Base-by-base conservation (phyloP, 2,329 filamentous ascomycete species). In the Colletotrichum euphorbiae region DNA sequence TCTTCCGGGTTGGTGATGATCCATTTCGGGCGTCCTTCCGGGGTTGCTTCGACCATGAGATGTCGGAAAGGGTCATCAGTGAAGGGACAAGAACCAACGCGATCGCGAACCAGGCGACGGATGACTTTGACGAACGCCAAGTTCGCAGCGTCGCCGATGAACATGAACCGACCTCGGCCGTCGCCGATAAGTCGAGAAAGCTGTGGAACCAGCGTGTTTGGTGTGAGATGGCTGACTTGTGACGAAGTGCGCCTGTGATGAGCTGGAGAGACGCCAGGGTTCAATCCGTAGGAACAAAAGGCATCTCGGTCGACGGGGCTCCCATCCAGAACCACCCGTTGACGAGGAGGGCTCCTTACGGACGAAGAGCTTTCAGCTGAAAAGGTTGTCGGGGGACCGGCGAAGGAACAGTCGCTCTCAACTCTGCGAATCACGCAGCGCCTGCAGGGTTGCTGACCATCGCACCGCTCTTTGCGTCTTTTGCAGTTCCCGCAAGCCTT, bases 131-230 rank as follows among this genome's bases (percentile, higher is more conserved):
- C 69, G 31, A 79, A 78, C 0, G 76, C 76, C 6, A 79, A 33
- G 4, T 76, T 78, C 7, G 77, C 76, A 17, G 77, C 77, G 67
- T 79, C 77, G n/a, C 77, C 77, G 31, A 79, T 75, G 52, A 78
- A 79, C 72, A 79, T 76, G 70, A 77, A 77, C 33, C 73, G 75
- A 15, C 76, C 77, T 40, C 75, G 72, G 6, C 73, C 75, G 36
- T 78, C 77, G 43, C 77, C 73, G 6, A 79, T 71, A 11, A 79
- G 72, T 1, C 77, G 72, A 8, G 77, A 78, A 9, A 74, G 62
- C 19, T 71, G 72, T 5, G 72, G 72, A 15, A 73, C 72, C 12
- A 51, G 52, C 11, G 65, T 54, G 54, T 1, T 69, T 59, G n/a
- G 67, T 21, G 55, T 67, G 8, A 67, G 33, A 56, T 67, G 62